These are phyloP conservation scores for Blastobotrys arbuscula DNA, from an alignment of 1,139 yeast genomes.

Conservation along the genomic window DNA sequence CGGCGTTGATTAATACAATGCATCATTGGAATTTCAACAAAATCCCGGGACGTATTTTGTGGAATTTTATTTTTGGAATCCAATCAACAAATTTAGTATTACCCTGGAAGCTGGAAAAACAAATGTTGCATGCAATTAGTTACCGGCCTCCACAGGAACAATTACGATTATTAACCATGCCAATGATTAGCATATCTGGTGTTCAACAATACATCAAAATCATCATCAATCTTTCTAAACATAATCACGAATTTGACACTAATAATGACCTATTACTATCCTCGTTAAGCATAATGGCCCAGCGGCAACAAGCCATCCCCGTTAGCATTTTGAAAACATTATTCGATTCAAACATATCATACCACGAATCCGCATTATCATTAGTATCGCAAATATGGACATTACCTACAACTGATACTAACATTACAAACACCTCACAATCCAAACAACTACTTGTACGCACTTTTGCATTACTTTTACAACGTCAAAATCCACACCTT, in stretches of 20 bases:
- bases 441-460: neutral
- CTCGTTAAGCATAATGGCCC: neutral
- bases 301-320: neutral
- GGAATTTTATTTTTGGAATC: constrained; percentile 24
- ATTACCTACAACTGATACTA: neutral
- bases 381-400: no score
- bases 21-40: neutral
- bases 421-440: neutral
- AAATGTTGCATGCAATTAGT: constrained; percentile 11
- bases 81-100: constrained; percentile 5
- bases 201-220: constrained; percentile 13
- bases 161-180: constrained; percentile 24
- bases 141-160: constrained; percentile 24
- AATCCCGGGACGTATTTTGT: constrained; percentile 17
- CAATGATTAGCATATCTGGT: constrained; percentile 12
- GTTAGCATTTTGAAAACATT: no score
- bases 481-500: neutral
- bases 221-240: neutral
- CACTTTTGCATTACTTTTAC: constrained; percentile 1
- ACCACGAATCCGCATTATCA: neutral
- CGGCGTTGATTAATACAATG: constrained; percentile 3
- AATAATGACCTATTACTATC: neutral
- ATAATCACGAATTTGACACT: neutral
- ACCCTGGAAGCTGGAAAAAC: constrained; percentile 4
- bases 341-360: neutral